phyloP scores from a whole-genome alignment of 2,329 filamentous ascomycete genomes.

The Leptosphaerulina australis region DNA sequence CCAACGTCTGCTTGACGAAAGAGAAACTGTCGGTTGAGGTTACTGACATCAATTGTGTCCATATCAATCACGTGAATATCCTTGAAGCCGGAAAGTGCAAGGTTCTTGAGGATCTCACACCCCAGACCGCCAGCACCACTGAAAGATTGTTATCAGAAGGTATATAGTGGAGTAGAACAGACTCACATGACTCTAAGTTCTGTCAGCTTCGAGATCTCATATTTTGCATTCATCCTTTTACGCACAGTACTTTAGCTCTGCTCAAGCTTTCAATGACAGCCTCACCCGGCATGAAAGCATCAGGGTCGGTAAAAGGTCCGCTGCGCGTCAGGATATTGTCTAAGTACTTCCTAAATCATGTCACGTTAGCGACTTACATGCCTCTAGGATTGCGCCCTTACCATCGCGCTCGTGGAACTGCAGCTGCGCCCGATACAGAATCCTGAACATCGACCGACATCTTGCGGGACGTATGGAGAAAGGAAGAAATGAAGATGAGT shows the following conservation, averaged over 20 bases:
- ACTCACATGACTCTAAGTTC: conserved; percentile 48
- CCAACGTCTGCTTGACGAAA: conserved; percentile 93
- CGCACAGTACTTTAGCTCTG: conserved; percentile 66
- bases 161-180: neutral
- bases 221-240: conserved; percentile 12
- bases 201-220: conserved; percentile 27
- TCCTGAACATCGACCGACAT: conserved; percentile 34
- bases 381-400: conserved; percentile 16
- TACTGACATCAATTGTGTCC: conserved; percentile 99
- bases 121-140: conserved; percentile 93
- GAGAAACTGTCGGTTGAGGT: conserved; percentile 95
- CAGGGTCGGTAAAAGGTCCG: conserved; percentile 79
- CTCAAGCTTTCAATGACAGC: conserved; percentile 52
- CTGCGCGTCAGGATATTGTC: conserved; percentile 76
- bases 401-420: conserved; percentile 54
- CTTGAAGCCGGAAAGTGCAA: conserved; percentile 93
- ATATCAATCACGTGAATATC: conserved; percentile 99
- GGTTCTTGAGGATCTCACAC: conserved; percentile 95
- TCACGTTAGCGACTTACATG: conserved; percentile 26
- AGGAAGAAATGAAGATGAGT: conserved; percentile 15
- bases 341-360: conserved; percentile 73
- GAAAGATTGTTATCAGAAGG: conserved; percentile 52
- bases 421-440: conserved; percentile 21
- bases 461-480: conserved; percentile 14
- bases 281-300: conserved; percentile 57